A percentile compares a stretch with the other conserved stretches of the same genome.
Evolutionary conservation across 1,284 basidiomycete genomes (phyloP).

Genomic region (Leccinum glutinopallens): DNA sequence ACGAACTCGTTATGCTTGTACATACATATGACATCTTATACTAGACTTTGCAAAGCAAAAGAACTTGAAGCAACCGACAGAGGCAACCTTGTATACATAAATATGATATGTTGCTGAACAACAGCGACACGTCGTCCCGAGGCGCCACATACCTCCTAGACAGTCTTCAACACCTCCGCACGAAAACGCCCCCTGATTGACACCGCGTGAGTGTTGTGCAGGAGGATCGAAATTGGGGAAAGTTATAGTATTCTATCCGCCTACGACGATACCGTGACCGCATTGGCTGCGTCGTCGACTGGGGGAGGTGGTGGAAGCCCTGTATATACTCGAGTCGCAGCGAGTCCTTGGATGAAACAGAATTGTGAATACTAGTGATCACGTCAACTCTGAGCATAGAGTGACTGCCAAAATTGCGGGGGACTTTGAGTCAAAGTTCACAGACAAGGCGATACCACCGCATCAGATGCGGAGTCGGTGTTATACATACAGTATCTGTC

Average conservation of each 20-base stretch:
- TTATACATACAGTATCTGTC: background rate
- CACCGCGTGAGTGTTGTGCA: no score
- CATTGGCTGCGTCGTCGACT: background rate
- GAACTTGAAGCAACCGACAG: no score
- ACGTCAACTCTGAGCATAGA: conserved; percentile 7
- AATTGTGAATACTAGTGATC: conserved; percentile 3
- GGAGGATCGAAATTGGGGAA: background rate
- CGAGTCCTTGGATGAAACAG: background rate
- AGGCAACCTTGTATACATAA: no score
- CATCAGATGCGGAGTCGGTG: background rate
- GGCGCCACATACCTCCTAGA: no score
- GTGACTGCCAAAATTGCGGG: background rate
- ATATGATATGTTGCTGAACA: background rate
- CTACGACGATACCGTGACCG: background rate
- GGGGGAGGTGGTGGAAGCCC: background rate
- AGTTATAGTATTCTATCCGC: background rate
- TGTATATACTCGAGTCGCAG: background rate
- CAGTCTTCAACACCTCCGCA: no score
- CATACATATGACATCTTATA: background rate
- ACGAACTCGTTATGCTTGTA: background rate
- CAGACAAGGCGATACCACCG: background rate
- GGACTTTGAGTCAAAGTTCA: background rate
- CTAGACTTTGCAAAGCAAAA: background rate
- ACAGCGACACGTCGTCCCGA: background rate
- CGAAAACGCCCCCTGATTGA: no score